Conservation (phyloP, 306 rosid genomes). For the Astragalus membranaceus region DNA sequence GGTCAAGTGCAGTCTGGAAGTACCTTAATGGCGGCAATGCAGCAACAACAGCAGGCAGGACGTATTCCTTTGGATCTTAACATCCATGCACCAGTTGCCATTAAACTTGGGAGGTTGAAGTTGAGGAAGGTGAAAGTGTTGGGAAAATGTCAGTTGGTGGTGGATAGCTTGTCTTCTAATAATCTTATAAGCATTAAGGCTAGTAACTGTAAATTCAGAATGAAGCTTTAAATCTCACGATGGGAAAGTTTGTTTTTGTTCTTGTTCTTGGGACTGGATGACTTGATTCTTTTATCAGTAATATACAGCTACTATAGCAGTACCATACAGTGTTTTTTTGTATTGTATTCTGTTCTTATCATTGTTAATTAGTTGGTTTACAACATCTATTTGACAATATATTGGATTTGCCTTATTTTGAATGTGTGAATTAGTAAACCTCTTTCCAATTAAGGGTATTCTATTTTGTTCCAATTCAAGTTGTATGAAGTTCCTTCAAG, state of each 20-base stretch:
- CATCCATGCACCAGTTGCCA: conserved; percentile 60
- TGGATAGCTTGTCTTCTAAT: conserved; percentile 68
- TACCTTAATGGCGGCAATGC: conserved; percentile 61
- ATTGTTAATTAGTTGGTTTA: background rate
- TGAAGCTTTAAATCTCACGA: conserved; percentile 39
- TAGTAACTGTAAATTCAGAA: conserved; percentile 53
- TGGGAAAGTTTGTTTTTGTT: background rate
- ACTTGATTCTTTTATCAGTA: conserved; percentile 6
- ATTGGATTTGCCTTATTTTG: background rate
- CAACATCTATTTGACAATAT: background rate
- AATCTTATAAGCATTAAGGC: conserved; percentile 73
- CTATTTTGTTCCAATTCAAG: no score
- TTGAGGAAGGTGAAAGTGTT: conserved; percentile 59
- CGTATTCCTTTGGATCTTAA: conserved; percentile 64
- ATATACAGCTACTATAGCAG: background rate
- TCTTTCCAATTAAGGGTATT: background rate
- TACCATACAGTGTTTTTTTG: background rate
- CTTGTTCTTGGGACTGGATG: background rate
- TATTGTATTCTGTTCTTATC: background rate
- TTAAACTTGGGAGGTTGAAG: conserved; percentile 68
- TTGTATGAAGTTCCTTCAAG: no score
- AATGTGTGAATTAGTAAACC: background rate
- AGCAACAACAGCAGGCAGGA: conserved; percentile 75
- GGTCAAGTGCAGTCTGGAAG: conserved; percentile 71
- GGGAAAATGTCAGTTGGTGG: conserved; percentile 66